A percentile compares a stretch with the other conserved stretches of the same genome.
phyloP scores from a whole-genome alignment of 805 yeast genomes.

The Pichia thaimueangensis region DNA sequence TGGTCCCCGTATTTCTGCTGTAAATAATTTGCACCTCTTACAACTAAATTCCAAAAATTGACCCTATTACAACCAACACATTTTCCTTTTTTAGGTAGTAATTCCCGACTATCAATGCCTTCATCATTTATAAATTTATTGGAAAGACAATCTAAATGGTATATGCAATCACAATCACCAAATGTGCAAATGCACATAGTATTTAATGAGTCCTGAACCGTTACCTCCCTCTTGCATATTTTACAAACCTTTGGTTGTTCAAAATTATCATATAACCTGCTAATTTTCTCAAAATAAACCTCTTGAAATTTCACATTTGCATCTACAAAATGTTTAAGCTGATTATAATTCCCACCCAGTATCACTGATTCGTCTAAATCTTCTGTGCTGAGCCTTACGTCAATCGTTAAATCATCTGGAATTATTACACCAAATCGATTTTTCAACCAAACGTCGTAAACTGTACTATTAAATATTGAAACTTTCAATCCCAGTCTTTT shows the following conservation, averaged over 20 bases:
- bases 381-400: constrained; percentile 6
- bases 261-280: constrained; percentile 9
- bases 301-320: constrained; percentile 10
- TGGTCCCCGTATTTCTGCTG: background rate
- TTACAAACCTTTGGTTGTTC: constrained; percentile 9
- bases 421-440: constrained; percentile 28
- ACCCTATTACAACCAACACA: constrained; percentile 21
- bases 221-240: constrained; percentile 13
- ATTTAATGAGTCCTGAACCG: constrained; percentile 12
- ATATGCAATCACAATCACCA: constrained; percentile 23
- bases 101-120: background rate
- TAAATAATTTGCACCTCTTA: constrained; percentile 13
- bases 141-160: constrained; percentile 33
- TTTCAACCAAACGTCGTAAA: constrained; percentile 30
- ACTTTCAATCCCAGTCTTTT: constrained; percentile 39
- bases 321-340: constrained; percentile 20
- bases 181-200: constrained; percentile 22
- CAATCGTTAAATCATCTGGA: constrained; percentile 20
- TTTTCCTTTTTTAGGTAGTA: constrained; percentile 25
- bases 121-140: constrained; percentile 10
- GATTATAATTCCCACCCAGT: constrained; percentile 28
- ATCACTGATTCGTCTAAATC: constrained; percentile 8
- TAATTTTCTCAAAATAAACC: constrained; percentile 16
- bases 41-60: constrained; percentile 26
- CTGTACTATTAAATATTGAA: constrained; percentile 35